phyloP scores from a whole-genome alignment of 2,329 filamentous ascomycete species.

The Botryotinia calthae region DNA sequence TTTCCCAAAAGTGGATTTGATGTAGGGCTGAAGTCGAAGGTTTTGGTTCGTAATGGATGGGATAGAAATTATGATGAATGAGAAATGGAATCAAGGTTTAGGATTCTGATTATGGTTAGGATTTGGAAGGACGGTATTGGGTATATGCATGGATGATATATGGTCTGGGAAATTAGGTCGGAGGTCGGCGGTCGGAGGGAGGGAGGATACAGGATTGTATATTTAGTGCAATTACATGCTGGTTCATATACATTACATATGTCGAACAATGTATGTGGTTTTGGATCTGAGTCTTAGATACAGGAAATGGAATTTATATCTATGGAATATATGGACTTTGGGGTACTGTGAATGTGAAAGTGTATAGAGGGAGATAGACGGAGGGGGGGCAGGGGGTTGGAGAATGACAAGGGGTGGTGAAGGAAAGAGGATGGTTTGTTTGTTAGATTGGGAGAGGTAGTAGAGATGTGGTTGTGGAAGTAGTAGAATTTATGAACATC shows the following conservation, averaged over 20 bases:
- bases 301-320: neutral
- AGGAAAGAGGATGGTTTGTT: too few species aligned
- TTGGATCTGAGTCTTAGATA: neutral
- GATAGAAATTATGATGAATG: neutral
- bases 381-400: too few species aligned
- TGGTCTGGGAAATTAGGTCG: neutral
- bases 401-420: too few species aligned
- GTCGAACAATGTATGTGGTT: neutral
- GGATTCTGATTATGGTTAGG: neutral
- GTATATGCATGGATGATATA: neutral
- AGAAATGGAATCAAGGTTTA: neutral
- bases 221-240: neutral
- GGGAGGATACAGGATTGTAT: neutral
- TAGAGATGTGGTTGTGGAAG: too few species aligned
- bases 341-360: neutral
- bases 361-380: too few species aligned
- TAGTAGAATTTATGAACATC: too few species aligned
- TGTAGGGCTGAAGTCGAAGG: neutral
- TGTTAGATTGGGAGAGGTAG: too few species aligned
- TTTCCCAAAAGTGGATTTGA: conserved; percentile 54
- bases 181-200: neutral
- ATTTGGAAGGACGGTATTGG: neutral
- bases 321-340: neutral
- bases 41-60: neutral
- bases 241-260: neutral